Evolutionary conservation across 2,329 filamentous ascomycete species (phyloP).

Genomic region (Cladosporium sp.): DNA sequence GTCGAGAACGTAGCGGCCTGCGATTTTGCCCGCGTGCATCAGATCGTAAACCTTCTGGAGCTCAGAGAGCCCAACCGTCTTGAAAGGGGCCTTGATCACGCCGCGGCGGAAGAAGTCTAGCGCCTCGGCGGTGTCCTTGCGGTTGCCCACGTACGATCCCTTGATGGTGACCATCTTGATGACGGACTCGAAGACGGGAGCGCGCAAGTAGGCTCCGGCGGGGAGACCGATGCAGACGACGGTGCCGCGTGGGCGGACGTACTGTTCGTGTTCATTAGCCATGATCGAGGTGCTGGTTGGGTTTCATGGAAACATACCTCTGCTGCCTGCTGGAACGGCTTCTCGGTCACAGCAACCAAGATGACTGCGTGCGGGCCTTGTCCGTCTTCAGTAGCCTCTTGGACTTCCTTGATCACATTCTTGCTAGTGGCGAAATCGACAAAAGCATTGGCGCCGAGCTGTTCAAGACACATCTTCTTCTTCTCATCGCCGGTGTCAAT

Average conservation of each 20-base stretch:
- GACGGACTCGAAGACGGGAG: slow-evolving; percentile 85
- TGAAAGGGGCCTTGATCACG: slow-evolving; percentile 80
- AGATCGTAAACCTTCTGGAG: slow-evolving; percentile 74
- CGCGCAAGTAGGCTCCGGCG: slow-evolving; percentile 70
- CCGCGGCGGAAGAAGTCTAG: slow-evolving; percentile 84
- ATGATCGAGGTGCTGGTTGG: background rate
- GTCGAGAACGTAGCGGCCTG: slow-evolving; percentile 75
- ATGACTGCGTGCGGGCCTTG: slow-evolving; percentile 83
- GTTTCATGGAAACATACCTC: slow-evolving; percentile 35
- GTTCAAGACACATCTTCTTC: slow-evolving; percentile 58
- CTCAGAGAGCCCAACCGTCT: slow-evolving; percentile 75
- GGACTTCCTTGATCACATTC: slow-evolving; percentile 79
- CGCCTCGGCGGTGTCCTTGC: slow-evolving; percentile 80
- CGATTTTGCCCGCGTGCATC: slow-evolving; percentile 62
- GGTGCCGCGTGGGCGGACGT: slow-evolving; percentile 75
- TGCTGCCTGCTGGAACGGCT: slow-evolving; percentile 91
- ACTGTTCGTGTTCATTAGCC: slow-evolving; percentile 39
- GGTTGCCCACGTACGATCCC: slow-evolving; percentile 90
- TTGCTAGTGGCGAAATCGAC: slow-evolving; percentile 75
- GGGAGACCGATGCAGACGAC: slow-evolving; percentile 90
- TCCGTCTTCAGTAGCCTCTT: slow-evolving; percentile 71
- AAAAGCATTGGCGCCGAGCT: slow-evolving; percentile 66
- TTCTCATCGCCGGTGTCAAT: slow-evolving; percentile 85
- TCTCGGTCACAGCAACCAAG: slow-evolving; percentile 79
- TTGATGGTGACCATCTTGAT: slow-evolving; percentile 89